Conservation (phyloP, 2,329 filamentous ascomycete genomes). For the Penicillium sp. region DNA sequence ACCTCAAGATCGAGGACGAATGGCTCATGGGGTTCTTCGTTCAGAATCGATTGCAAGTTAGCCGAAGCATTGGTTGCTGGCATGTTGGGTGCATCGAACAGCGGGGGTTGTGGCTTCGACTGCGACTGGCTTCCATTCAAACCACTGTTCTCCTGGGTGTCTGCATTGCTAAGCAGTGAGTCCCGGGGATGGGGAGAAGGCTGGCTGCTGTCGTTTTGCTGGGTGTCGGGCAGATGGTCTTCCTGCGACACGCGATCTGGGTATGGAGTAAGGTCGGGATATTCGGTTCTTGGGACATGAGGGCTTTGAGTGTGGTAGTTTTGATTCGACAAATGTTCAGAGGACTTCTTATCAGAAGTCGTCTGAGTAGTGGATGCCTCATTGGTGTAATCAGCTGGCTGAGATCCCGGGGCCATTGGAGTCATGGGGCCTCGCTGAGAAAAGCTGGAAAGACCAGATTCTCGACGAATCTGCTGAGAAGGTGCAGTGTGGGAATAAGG, state of each 20-base stretch:
- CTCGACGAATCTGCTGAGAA: conserved; percentile 44
- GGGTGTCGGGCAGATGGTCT: conserved; percentile 64
- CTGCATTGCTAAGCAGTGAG: conserved; percentile 20
- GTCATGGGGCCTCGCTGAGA: conserved; percentile 55
- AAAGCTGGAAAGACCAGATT: conserved; percentile 47
- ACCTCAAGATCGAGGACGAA: conserved; percentile 48
- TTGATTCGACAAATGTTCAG: conserved; percentile 67
- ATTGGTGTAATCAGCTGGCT: conserved; percentile 66
- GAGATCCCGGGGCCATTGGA: conserved; percentile 57
- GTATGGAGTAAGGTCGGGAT: conserved; percentile 54
- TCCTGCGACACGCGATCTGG: conserved; percentile 52
- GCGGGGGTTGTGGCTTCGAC: conserved; percentile 37
- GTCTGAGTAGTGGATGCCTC: conserved; percentile 86
- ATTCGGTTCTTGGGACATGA: conserved; percentile 45
- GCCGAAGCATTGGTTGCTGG: conserved; percentile 22
- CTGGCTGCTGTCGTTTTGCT: conserved; percentile 47
- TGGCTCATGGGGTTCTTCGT: conserved; percentile 30
- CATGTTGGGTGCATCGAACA: conserved; percentile 37
- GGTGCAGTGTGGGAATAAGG: conserved; percentile 47
- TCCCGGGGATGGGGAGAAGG: conserved; percentile 29
- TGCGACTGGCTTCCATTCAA: conserved; percentile 40
- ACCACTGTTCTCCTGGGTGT: conserved; percentile 28
- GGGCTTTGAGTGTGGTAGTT: conserved; percentile 66
- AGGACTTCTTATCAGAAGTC: conserved; percentile 78
- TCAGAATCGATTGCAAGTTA: conserved; percentile 34